A percentile compares a stretch with the other conserved stretches of the same genome.
phyloP scores from a whole-genome alignment of 345 rosid genomes.

The Hypericum androsaemum region DNA sequence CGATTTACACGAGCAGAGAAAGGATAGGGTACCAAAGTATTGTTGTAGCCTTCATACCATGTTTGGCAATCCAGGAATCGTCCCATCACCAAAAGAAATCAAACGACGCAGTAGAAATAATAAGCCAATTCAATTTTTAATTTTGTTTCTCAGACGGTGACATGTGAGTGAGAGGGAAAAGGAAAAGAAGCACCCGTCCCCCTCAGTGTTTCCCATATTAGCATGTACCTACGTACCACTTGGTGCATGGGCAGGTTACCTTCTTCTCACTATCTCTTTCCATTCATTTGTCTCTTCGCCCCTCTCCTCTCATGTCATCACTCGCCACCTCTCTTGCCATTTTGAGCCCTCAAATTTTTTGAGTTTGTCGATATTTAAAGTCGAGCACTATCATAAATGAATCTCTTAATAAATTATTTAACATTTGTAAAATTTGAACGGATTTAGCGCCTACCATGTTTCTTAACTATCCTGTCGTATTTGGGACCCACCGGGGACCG shows the following conservation, averaged over 20 bases:
- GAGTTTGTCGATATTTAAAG: neutral
- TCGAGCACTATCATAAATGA: too few species aligned
- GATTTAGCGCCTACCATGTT: too few species aligned
- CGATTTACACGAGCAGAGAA: slow-evolving; percentile 64
- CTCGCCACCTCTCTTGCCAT: slow-evolving; percentile 4
- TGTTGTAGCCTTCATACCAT: slow-evolving; percentile 34
- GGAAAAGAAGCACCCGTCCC: slow-evolving; percentile 31
- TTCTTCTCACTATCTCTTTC: slow-evolving; percentile 37
- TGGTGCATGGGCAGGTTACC: slow-evolving; percentile 36
- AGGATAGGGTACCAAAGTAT: slow-evolving; percentile 34
- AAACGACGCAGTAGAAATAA: neutral
- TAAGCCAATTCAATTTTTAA: slow-evolving; percentile 1
- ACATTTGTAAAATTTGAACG: too few species aligned
- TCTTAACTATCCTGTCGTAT: too few species aligned
- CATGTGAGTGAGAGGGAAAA: slow-evolving; percentile 29
- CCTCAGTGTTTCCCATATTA: slow-evolving; percentile 54
- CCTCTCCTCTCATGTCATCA: too few species aligned
- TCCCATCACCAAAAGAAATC: slow-evolving; percentile 49
- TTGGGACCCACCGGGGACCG: too few species aligned
- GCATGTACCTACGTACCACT: slow-evolving; percentile 76
- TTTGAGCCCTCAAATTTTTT: slow-evolving; percentile 7
- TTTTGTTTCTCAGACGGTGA: slow-evolving; percentile 32
- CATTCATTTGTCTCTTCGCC: neutral
- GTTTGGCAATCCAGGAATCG: slow-evolving; percentile 53
- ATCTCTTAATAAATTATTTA: slow-evolving; percentile 5